These are phyloP conservation scores for Lanmaoa rubissima DNA, from an alignment of 768 basidiomycete genomes.

Conservation along the genomic window DNA sequence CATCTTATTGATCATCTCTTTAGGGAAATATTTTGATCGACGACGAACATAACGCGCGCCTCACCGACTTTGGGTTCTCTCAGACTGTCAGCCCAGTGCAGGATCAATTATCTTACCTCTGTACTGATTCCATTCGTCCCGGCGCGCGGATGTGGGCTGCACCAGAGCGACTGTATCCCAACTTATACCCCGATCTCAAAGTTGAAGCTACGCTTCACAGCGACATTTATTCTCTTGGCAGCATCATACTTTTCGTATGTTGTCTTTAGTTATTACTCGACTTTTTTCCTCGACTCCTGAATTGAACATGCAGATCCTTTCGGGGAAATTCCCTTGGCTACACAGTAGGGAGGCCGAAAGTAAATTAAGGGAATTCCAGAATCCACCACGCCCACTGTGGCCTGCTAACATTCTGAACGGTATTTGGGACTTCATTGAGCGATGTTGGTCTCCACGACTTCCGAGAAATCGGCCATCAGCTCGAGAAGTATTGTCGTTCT, in stretches of 20 bases:
- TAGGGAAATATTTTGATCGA: constrained; percentile 6
- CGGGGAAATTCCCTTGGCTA: neutral
- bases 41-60: neutral
- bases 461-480: neutral
- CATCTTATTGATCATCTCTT: neutral
- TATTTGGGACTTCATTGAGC: constrained; percentile 2
- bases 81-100: too few relatives aligned
- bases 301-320: neutral
- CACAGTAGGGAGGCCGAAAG: neutral
- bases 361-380: neutral
- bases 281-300: neutral
- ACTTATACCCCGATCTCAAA: neutral
- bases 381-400: neutral
- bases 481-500: neutral
- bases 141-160: neutral
- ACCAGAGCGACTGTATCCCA: neutral
- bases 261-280: too few relatives aligned
- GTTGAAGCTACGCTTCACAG: neutral
- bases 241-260: constrained; percentile 7
- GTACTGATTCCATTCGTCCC: neutral
- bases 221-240: constrained; percentile 7
- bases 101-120: neutral
- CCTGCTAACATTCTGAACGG: neutral
- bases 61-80: neutral
- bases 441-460: constrained; percentile 3